A percentile compares a stretch with the other conserved stretches of the same genome.
phyloP scores from a whole-genome alignment of 176 grass and related monocot genomes.

The Coix lacrymajobi region DNA sequence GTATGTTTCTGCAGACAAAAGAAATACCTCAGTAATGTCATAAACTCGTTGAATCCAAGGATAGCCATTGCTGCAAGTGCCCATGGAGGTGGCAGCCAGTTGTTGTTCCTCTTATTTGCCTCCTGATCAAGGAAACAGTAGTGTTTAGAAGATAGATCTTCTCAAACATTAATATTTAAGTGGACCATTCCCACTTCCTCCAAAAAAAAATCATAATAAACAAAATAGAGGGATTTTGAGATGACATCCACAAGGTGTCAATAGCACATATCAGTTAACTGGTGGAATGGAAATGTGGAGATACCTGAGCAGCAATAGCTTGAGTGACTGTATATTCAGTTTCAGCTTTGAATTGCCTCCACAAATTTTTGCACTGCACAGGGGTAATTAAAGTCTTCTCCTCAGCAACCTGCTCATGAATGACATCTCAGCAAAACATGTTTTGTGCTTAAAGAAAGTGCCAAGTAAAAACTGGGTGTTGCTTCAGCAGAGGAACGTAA shows the following conservation, averaged over 20 bases:
- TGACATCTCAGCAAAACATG: constrained; percentile 23
- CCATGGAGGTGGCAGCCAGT: constrained; percentile 95
- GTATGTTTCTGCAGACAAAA: not conserved
- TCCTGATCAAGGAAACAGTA: constrained; percentile 50
- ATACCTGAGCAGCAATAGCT: constrained; percentile 89
- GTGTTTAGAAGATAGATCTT: not conserved
- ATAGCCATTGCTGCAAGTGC: constrained; percentile 84
- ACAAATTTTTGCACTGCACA: constrained; percentile 86
- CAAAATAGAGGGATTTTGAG: not conserved
- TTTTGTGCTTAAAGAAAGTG: constrained; percentile 33
- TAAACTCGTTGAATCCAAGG: constrained; percentile 98
- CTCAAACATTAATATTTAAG: not conserved
- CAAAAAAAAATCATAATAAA: not conserved
- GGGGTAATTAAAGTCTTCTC: constrained; percentile 85
- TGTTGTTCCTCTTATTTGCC: constrained; percentile 97
- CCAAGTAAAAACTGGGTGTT: not conserved
- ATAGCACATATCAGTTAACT: not conserved
- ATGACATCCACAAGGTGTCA: not conserved
- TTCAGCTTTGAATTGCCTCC: constrained; percentile 93
- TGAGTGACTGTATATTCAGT: constrained; percentile 92
- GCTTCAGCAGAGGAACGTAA: constrained; percentile 14
- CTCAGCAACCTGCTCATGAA: constrained; percentile 48
- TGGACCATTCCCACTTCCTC: not conserved
- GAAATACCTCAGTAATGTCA: constrained; percentile 86
- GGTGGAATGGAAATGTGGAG: not conserved